Conservation (phyloP, 345 rosid species). For the Geranium brycei region DNA sequence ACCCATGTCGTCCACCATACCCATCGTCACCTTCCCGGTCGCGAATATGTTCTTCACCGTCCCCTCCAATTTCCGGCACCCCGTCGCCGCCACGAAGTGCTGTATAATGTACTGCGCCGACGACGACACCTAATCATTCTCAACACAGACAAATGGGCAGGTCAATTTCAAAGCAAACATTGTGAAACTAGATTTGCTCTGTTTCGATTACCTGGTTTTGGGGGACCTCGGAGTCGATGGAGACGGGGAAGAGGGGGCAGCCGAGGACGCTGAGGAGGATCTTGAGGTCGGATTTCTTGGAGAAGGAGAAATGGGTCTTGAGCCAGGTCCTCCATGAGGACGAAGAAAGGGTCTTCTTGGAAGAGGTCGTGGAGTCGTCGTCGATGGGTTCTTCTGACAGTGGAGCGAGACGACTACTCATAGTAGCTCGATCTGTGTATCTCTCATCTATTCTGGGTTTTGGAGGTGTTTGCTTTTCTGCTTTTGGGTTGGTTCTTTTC, state of each 20-base stretch:
- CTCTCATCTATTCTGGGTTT: background rate
- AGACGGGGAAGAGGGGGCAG: slow-evolving; percentile 81
- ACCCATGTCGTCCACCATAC: slow-evolving; percentile 53
- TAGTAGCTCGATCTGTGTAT: background rate
- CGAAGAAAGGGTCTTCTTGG: slow-evolving; percentile 24
- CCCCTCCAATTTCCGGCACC: slow-evolving; percentile 64
- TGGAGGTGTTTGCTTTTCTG: background rate
- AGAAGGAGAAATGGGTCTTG: slow-evolving; percentile 42
- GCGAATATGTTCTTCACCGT: slow-evolving; percentile 61
- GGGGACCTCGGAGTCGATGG: slow-evolving; percentile 32
- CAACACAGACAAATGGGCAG: background rate
- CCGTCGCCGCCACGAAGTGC: slow-evolving; percentile 90
- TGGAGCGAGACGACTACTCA: slow-evolving; percentile 68
- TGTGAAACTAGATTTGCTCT: background rate
- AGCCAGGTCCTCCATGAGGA: slow-evolving; percentile 55
- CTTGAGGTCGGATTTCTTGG: slow-evolving; percentile 46
- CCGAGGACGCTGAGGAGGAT: slow-evolving; percentile 69
- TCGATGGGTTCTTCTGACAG: slow-evolving; percentile 62
- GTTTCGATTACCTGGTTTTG: slow-evolving; percentile 30
- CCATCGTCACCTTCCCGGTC: slow-evolving; percentile 77
- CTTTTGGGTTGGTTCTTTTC: background rate
- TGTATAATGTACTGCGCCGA: slow-evolving; percentile 90
- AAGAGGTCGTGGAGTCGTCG: slow-evolving; percentile 25
- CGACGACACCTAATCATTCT: slow-evolving; percentile 55
- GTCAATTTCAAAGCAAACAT: no score